Percentiles rank a stretch among this genome's conserved stretches.
Evolutionary conservation across 768 basidiomycete genomes (phyloP).

Genomic region (Hydnomerulius pinastri): DNA sequence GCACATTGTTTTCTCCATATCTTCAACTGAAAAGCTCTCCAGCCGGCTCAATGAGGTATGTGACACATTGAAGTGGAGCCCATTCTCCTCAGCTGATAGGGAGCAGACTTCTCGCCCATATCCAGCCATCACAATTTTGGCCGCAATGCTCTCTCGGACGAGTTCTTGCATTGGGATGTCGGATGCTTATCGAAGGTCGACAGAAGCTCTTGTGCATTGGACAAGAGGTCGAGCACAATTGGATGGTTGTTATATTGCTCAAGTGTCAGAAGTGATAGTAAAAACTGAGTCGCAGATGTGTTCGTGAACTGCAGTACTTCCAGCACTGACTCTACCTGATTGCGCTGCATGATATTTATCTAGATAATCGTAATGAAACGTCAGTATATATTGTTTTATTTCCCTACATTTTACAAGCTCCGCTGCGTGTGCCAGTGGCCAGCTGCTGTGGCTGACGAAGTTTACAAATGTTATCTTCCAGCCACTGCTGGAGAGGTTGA

Average conservation of each 20-base stretch:
- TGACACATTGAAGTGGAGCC: background rate
- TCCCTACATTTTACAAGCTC: background rate
- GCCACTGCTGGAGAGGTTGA: no score
- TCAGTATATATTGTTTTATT: background rate
- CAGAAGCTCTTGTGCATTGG: background rate
- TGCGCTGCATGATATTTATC: background rate
- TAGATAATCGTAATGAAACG: background rate
- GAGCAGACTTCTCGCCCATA: background rate
- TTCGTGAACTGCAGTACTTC: background rate
- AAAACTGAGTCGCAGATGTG: conserved; percentile 1
- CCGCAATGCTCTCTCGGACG: no score
- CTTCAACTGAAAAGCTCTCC: background rate
- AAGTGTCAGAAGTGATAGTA: background rate
- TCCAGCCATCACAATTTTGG: background rate
- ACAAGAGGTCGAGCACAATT: background rate
- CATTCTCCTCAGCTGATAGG: background rate
- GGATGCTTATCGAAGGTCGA: background rate
- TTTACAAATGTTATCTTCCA: no score
- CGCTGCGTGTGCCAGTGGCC: background rate
- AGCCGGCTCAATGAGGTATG: background rate
- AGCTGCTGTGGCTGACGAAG: no score
- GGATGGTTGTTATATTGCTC: background rate
- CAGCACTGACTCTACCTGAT: background rate
- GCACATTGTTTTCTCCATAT: no score
- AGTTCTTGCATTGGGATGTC: background rate